Evolutionary conservation across 2,329 filamentous ascomycete species (phyloP).

Genomic region (Sporothrix pallida): DNA sequence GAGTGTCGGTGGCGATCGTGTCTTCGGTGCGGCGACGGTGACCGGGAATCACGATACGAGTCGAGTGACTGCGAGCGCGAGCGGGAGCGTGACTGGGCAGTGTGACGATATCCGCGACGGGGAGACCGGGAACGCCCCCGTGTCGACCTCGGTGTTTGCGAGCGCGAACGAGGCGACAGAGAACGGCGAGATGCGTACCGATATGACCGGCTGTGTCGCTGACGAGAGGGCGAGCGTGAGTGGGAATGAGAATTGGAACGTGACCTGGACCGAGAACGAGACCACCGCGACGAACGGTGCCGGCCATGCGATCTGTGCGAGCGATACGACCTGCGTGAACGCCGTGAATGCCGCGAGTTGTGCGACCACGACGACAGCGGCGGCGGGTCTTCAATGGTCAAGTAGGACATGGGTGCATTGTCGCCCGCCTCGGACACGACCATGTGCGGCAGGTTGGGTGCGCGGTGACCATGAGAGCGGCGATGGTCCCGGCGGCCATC

Average conservation of each 20-base stretch:
- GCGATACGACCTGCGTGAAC: not conserved
- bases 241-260: not conserved
- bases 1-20: not conserved
- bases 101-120: not conserved
- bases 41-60: not conserved
- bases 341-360: not conserved
- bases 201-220: not conserved
- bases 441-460: constrained; percentile 8
- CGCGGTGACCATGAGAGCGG: not conserved
- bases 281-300: constrained; percentile 4
- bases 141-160: constrained; percentile 1
- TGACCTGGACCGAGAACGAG: not conserved
- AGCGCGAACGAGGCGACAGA: not conserved
- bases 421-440: not conserved
- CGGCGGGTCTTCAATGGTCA: constrained; percentile 9
- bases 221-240: not conserved
- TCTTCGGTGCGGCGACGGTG: not conserved
- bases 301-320: not conserved
- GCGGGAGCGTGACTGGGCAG: not conserved
- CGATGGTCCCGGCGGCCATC: not conserved
- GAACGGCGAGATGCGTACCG: constrained; percentile 11
- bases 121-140: constrained; percentile 3
- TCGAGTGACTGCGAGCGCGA: not conserved
- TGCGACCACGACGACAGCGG: constrained; percentile 9
- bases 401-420: not conserved